These are phyloP conservation scores for Aschersonia sp. DNA, from an alignment of 2,329 filamentous ascomycete species.

Conservation along the genomic window DNA sequence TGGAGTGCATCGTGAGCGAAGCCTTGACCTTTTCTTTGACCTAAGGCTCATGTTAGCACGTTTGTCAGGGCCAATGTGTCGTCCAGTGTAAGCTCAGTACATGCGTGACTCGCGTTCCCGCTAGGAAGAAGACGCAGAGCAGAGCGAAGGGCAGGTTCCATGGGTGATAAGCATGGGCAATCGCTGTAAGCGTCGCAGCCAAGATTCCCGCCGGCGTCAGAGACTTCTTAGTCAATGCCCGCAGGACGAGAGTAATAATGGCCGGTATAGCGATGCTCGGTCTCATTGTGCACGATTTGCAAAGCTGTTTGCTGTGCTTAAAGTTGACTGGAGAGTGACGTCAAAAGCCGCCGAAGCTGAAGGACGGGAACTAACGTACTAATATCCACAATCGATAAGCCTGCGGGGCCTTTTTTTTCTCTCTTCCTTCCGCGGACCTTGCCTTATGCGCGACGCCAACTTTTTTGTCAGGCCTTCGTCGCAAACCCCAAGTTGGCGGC, in stretches of 20 bases:
- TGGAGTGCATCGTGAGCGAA: constrained; percentile 61
- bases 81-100: constrained; percentile 24
- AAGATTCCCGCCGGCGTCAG: constrained; percentile 66
- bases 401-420: not conserved
- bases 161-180: constrained; percentile 77
- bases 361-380: too few species aligned
- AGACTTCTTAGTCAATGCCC: constrained; percentile 58
- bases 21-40: constrained; percentile 82
- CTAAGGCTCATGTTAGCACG: constrained; percentile 24
- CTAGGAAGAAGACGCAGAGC: constrained; percentile 72
- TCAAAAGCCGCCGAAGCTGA: too few species aligned
- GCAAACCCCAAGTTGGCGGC: too few species aligned
- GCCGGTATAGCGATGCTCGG: constrained; percentile 40
- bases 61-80: not conserved
- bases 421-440: not conserved
- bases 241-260: constrained; percentile 45
- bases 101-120: constrained; percentile 73
- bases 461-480: too few species aligned
- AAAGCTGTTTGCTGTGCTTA: too few species aligned
- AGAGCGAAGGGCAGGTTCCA: constrained; percentile 86
- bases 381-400: constrained; percentile 1
- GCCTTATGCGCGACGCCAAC: too few species aligned
- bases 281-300: constrained; percentile 30
- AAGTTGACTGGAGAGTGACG: too few species aligned
- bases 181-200: constrained; percentile 57